Base-by-base conservation (phyloP, 768 basidiomycete genomes). In the Leccinum sublutescens region DNA sequence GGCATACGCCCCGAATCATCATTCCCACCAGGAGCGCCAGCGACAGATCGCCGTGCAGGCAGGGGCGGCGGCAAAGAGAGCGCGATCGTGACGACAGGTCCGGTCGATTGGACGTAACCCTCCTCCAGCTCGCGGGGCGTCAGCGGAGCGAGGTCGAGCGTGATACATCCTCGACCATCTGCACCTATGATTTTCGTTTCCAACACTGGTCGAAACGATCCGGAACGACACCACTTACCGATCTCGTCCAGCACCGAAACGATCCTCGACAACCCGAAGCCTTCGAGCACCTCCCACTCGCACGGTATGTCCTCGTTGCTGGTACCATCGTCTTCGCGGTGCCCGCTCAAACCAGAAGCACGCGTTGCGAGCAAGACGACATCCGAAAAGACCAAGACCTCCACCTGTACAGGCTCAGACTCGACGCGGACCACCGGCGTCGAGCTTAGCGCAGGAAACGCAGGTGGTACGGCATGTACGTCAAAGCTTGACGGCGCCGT, bases 311-410 rank as follows among this genome's bases (percentile, higher is more conserved):
- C 72, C 68, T 70, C 54, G 21, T 21, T 48, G 47, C n/a, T 40
- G 9, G n/a, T 40, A n/a, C 9, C n/a, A n/a, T n/a, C 40, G 7
- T 40, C 40, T 40, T 34, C 36, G 3, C 10, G 23, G 29, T 9
- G 15, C 29, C 60, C 61, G 1, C 45, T 25, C 11, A 9, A 14
- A n/a, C 76, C 9, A 40, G 40, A 74, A 23, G 74, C 11, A 17
- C 52, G 56, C 1, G 55, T 74, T 17, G 84, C 80, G 29, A 92
- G 69, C n/a, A 93, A 64, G 51, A 90, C 68, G 33, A 93, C 57
- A 69, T 94, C 91, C 17, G 83, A 83, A 72, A 93, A 91, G 14
- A 89, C 80, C 56, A 84, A 77, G 15, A 71, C 75, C 51, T 78
- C 76, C 9, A 77, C 64, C 17, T 70, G 61, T 45, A 66, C n/a